Percentiles rank a stretch among this genome's conserved stretches.
phyloP scores from a whole-genome alignment of 2,329 filamentous ascomycete genomes.

The Pseudogymnoascus sp. region DNA sequence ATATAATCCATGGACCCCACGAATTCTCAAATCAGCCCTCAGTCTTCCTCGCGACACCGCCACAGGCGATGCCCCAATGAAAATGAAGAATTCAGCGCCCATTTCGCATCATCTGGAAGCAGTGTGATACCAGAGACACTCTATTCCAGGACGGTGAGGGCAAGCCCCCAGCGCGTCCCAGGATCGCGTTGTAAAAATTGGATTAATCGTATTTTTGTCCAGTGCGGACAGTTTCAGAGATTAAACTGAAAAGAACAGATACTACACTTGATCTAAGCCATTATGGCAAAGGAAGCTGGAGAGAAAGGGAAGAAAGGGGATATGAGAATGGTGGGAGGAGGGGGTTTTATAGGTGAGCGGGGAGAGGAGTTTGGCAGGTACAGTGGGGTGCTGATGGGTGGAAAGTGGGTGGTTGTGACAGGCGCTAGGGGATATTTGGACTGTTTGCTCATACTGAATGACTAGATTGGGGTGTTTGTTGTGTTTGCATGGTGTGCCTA shows the following conservation, averaged over 20 bases:
- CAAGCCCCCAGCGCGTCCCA: background rate
- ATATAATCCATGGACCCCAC: background rate
- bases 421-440: background rate
- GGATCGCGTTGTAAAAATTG: background rate
- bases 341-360: background rate
- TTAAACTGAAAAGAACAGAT: conserved; percentile 1
- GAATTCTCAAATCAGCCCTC: background rate
- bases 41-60: conserved; percentile 1
- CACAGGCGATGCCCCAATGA: background rate
- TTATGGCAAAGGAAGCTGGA: background rate
- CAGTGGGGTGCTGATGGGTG: background rate
- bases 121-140: background rate
- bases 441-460: background rate
- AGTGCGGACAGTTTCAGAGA: background rate
- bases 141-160: background rate
- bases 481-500: background rate
- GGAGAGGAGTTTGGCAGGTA: background rate
- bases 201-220: background rate
- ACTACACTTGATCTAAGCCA: conserved; percentile 2
- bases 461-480: background rate
- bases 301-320: background rate
- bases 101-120: background rate
- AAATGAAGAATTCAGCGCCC: background rate
- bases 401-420: background rate
- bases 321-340: background rate